Evolutionary conservation across 2,329 filamentous ascomycete species (phyloP).

Genomic region (Thelonectria blattea): DNA sequence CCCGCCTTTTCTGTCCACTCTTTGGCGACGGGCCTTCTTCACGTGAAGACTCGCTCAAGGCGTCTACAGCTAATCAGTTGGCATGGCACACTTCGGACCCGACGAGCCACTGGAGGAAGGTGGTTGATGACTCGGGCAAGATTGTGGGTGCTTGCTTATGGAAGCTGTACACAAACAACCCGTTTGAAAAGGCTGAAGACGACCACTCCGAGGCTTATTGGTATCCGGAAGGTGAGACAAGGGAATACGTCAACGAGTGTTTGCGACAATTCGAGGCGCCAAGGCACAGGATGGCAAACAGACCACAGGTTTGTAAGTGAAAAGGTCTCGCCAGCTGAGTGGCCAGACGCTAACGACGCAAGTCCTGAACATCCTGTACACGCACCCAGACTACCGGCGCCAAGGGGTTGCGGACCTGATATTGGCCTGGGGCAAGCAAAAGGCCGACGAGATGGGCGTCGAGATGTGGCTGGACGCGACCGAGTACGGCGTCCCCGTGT

Average conservation of each 20-base stretch:
- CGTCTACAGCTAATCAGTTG: conserved; percentile 10
- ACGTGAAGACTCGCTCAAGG: conserved; percentile 20
- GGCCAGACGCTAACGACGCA: background rate
- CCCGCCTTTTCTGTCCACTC: conserved; percentile 32
- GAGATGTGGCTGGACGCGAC: conserved; percentile 35
- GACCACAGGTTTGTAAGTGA: conserved; percentile 32
- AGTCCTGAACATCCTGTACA: conserved; percentile 34
- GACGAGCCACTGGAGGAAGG: conserved; percentile 28
- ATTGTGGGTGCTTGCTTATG: conserved; percentile 33
- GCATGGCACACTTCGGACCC: conserved; percentile 26
- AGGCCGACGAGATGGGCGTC: conserved; percentile 34
- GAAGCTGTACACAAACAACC: conserved; percentile 25
- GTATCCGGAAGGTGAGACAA: conserved; percentile 28
- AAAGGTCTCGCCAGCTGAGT: background rate
- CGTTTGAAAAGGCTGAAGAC: conserved; percentile 19
- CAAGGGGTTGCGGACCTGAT: conserved; percentile 32
- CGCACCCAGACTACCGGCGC: conserved; percentile 29
- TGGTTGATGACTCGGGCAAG: conserved; percentile 23
- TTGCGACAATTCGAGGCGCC: conserved; percentile 28
- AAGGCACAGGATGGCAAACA: conserved; percentile 24
- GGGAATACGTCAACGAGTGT: conserved; percentile 28
- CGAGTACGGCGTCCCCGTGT: conserved; percentile 29
- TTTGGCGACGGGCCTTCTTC: conserved; percentile 17
- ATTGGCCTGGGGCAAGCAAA: conserved; percentile 31
- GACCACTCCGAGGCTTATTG: conserved; percentile 24